Evolutionary conservation across 371 early-diverging fungal species (phyloP).

Genomic region (Mucor velutinosus): DNA sequence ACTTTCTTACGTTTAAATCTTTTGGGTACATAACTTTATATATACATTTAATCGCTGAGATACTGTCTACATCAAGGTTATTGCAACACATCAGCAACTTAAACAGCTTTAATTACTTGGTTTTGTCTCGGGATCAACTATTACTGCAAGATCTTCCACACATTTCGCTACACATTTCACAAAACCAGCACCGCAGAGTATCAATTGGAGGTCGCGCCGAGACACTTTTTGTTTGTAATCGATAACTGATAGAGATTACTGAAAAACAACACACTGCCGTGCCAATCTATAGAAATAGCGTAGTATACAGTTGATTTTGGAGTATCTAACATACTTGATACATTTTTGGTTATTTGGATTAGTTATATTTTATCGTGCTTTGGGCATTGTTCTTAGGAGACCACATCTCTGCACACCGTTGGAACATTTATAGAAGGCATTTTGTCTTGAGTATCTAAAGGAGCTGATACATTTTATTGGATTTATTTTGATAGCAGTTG

Average conservation of each 20-base stretch:
- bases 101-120: too few relatives aligned
- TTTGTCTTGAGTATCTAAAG: neutral
- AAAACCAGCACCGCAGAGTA: neutral
- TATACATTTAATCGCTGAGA: too few relatives aligned
- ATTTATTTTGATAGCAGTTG: neutral
- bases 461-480: neutral
- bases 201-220: constrained; percentile 1
- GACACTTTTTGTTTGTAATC: neutral
- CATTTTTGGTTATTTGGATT: too few relatives aligned
- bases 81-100: too few relatives aligned
- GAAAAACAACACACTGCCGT: neutral
- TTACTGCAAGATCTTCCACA: too few relatives aligned
- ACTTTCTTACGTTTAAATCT: too few relatives aligned
- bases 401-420: too few relatives aligned
- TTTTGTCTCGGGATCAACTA: neutral
- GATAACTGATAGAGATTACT: neutral
- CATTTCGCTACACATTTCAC: neutral
- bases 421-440: too few relatives aligned
- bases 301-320: neutral
- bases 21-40: too few relatives aligned
- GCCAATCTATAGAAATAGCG: neutral
- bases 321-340: neutral
- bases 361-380: too few relatives aligned
- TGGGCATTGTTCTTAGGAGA: too few relatives aligned
- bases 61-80: too few relatives aligned